Conservation (phyloP, 805 yeast genomes). For the Myxozyma sirexii region DNA sequence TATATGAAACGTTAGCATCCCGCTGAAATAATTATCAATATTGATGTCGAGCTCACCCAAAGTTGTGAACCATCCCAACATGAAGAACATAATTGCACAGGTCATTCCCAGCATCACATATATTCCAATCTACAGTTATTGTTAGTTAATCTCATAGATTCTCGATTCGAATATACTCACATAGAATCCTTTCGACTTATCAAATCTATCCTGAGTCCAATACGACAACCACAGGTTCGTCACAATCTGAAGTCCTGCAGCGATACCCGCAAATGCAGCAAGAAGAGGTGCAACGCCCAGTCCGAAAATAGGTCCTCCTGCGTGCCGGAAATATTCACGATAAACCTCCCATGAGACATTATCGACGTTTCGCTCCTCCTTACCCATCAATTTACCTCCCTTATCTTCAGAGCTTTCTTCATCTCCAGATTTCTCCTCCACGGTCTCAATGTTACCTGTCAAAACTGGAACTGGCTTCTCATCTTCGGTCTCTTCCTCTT, state of each 20-base stretch:
- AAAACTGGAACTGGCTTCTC: background rate
- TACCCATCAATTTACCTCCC: conserved; percentile 39
- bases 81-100: conserved; percentile 53
- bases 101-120: conserved; percentile 57
- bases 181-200: conserved; percentile 50
- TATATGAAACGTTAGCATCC: conserved; percentile 41
- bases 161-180: no score
- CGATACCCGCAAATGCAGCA: conserved; percentile 53
- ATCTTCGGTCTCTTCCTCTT: conserved; percentile 20
- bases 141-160: conserved; percentile 39
- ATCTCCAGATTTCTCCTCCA: conserved; percentile 19
- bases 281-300: conserved; percentile 41
- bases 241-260: conserved; percentile 46
- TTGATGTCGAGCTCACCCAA: conserved; percentile 2
- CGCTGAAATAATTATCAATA: conserved; percentile 39
- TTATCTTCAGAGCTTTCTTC: conserved; percentile 16
- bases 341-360: conserved; percentile 10
- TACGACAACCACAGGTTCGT: conserved; percentile 80
- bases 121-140: conserved; percentile 63
- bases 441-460: background rate
- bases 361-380: conserved; percentile 20
- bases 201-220: conserved; percentile 68
- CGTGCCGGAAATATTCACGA: conserved; percentile 19
- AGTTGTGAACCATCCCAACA: conserved; percentile 46
- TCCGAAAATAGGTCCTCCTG: conserved; percentile 52